These are phyloP conservation scores for Eucommia ulmoides DNA, from an alignment of 257 asterid genomes.

Conservation along the genomic window DNA sequence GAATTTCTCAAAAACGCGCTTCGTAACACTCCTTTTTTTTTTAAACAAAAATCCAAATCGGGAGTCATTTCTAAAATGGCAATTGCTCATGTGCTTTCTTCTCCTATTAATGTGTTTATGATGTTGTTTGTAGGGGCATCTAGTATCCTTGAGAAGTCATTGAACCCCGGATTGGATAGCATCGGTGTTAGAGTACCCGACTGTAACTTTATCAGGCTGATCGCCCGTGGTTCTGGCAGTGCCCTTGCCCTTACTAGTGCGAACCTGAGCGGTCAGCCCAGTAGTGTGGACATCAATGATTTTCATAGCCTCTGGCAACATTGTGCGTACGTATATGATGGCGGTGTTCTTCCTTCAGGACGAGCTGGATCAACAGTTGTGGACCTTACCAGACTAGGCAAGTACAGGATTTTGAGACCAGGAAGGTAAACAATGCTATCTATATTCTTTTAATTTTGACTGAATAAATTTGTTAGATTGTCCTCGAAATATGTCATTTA, in stretches of 20 bases:
- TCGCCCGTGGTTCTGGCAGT: slow-evolving; percentile 63
- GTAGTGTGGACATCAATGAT: slow-evolving; percentile 72
- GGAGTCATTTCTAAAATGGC: too few relatives aligned
- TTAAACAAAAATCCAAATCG: too few relatives aligned
- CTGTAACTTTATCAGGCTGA: slow-evolving; percentile 48
- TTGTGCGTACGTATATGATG: slow-evolving; percentile 57
- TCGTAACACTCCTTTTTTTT: too few relatives aligned
- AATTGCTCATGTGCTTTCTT: too few relatives aligned
- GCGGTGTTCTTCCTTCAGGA: slow-evolving; percentile 76
- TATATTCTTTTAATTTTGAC: neutral
- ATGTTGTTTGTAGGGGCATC: slow-evolving; percentile 63
- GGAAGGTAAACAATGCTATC: slow-evolving; percentile 48
- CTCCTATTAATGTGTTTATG: too few relatives aligned
- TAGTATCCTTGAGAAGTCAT: slow-evolving; percentile 66
- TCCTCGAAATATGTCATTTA: neutral
- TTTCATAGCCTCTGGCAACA: slow-evolving; percentile 73
- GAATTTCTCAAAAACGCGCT: too few relatives aligned
- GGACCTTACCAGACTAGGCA: slow-evolving; percentile 61
- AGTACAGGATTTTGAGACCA: slow-evolving; percentile 68
- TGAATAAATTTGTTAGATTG: neutral
- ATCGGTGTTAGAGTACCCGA: slow-evolving; percentile 82
- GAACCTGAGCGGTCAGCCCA: slow-evolving; percentile 71
- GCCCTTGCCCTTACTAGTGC: slow-evolving; percentile 94
- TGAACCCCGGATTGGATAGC: slow-evolving; percentile 77
- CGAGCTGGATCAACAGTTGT: slow-evolving; percentile 85